These are phyloP conservation scores for Coniferiporia sulphurascens DNA, from an alignment of 1,284 basidiomycete species.

Conservation along the genomic window DNA sequence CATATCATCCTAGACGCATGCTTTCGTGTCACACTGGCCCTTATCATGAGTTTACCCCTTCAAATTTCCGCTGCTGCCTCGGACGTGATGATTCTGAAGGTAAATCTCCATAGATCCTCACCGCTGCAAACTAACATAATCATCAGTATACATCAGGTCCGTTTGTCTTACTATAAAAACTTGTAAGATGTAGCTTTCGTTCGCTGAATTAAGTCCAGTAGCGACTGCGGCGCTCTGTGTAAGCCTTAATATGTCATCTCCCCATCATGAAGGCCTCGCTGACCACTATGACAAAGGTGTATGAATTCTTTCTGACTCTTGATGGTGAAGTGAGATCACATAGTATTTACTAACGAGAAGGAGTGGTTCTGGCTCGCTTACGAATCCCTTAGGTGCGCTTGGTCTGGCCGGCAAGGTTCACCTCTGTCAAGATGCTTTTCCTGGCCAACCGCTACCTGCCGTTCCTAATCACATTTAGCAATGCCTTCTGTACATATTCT, in stretches of 20 bases:
- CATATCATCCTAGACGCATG: neutral
- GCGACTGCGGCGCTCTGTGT: slow-evolving; percentile 7
- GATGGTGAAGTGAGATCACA: slow-evolving; percentile 12
- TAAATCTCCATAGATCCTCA: no score
- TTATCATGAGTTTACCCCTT: no score
- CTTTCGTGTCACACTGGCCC: neutral
- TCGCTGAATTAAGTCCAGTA: no score
- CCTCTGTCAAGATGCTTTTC: slow-evolving; percentile 10
- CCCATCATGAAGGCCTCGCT: neutral
- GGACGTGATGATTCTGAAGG: neutral
- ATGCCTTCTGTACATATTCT: neutral
- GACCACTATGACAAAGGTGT: neutral
- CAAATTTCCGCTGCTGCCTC: neutral
- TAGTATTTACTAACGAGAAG: no score
- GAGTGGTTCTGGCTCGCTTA: neutral
- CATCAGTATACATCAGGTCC: slow-evolving; percentile 13
- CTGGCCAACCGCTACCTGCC: slow-evolving; percentile 16
- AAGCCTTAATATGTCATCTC: neutral
- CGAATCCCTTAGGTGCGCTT: slow-evolving; percentile 1
- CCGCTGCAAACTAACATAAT: no score
- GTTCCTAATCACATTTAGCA: neutral
- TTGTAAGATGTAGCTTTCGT: no score
- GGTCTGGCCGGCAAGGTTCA: slow-evolving; percentile 11
- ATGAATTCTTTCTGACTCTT: slow-evolving; percentile 10
- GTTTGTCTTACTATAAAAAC: neutral